Base-by-base conservation (phyloP, 306 rosid genomes). In the Dalbergia cultrata region DNA sequence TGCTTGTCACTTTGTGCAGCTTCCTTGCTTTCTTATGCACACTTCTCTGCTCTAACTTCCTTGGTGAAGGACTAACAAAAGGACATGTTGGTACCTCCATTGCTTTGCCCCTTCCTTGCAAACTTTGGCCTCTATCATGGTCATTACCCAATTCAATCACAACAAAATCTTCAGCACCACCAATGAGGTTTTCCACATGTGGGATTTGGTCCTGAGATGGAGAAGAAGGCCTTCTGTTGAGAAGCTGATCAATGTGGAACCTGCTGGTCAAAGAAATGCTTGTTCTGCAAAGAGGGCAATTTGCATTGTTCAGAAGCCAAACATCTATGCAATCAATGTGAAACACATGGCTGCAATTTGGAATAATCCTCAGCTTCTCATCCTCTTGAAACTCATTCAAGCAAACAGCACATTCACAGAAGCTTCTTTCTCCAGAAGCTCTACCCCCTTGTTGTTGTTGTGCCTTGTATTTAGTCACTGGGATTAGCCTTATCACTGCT, bases 311-410 rank as follows among this genome's bases (percentile, higher is more conserved):
- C 75, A 90, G 97, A 52, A 96, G 97, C 99, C 99, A 93, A 59
- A 93, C 91, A 62, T 96, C 99, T 49, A 96, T 92, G 85, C 99
- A 96, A 82, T 93, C 98, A 67, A 93, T 92, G 80, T 96, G 99
- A 58, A 96, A 96, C 8, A 89, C 78, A 70, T 96, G 98, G 77
- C 88, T 77, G 66, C 99, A 96, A 58, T 90, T 87, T 12, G 98
- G 99, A 75, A 93, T 93, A 16, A 91, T 85, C 80, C 98, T 87
- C 1, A 96, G 90, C 75, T 88, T 96, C 77, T 96, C 98, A 37
- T 86, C 86, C 49, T 92, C 89, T 70, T 85, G 86, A 74, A 93
- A 93, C 76, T 96, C 99, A 45, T 82, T 92, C 83, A 96, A 87
- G 75, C 98, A 96, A 81, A 96, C 98, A 4, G 99, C 89, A 79